A percentile compares a stretch with the other conserved stretches of the same genome.
These are phyloP conservation scores for Mucor mucedo DNA, from an alignment of 371 early-diverging fungal species.

Conservation along the genomic window DNA sequence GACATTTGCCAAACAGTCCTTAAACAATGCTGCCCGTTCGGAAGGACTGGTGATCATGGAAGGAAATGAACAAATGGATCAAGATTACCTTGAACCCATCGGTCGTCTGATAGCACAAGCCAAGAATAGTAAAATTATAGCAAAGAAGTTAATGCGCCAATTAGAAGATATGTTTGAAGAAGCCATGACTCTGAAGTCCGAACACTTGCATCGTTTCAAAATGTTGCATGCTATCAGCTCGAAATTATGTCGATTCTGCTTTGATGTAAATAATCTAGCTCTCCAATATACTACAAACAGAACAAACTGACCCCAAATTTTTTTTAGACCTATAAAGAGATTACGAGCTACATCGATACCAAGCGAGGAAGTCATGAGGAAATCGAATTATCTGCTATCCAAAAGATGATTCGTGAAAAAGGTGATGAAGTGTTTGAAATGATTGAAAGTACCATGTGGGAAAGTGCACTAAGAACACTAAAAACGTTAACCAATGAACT, in stretches of 20 bases:
- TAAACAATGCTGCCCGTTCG: constrained; percentile 40
- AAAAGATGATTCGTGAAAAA: constrained; percentile 54
- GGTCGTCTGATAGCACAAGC: constrained; percentile 59
- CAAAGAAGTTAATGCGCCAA: constrained; percentile 71
- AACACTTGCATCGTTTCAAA: constrained; percentile 57
- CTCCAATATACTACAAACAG: no score
- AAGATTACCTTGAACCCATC: constrained; percentile 63
- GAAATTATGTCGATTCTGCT: constrained; percentile 55
- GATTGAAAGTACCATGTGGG: constrained; percentile 67
- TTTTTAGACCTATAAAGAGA: constrained; percentile 31
- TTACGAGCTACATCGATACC: constrained; percentile 40
- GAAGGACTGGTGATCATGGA: constrained; percentile 41
- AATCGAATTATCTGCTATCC: constrained; percentile 50
- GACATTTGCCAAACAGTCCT: constrained; percentile 49
- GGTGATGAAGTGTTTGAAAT: constrained; percentile 61
- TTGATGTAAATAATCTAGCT: constrained; percentile 33
- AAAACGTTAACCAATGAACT: constrained; percentile 57
- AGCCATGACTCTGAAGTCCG: constrained; percentile 56
- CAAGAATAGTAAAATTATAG: constrained; percentile 66
- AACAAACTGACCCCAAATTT: not conserved
- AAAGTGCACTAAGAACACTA: constrained; percentile 60
- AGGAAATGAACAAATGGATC: constrained; percentile 59
- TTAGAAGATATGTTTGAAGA: constrained; percentile 67
- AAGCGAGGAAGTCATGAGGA: constrained; percentile 54
- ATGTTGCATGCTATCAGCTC: constrained; percentile 55